phyloP scores from a whole-genome alignment of 2,329 filamentous ascomycete genomes.

The Aspergillus niger region DNA sequence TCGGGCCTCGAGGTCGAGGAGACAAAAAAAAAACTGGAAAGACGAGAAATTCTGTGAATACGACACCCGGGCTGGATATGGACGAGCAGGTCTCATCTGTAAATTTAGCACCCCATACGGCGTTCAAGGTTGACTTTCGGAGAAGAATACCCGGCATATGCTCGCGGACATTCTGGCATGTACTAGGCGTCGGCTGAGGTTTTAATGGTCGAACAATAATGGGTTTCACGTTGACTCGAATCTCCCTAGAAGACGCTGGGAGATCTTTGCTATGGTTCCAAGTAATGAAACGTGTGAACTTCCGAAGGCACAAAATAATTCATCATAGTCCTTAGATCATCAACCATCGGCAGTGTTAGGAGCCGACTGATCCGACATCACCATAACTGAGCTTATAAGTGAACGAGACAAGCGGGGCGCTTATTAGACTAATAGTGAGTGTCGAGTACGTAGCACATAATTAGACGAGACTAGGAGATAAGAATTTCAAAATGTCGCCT shows the following conservation, averaged over 20 bases:
- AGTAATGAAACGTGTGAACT: no score
- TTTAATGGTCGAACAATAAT: neutral
- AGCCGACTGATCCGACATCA: neutral
- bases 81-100: constrained; percentile 18
- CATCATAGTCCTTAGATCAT: neutral
- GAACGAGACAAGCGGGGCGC: neutral
- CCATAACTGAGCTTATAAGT: neutral
- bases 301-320: no score
- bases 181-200: neutral
- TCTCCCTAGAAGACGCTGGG: no score
- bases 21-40: neutral
- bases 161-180: neutral
- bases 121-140: constrained; percentile 2
- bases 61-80: neutral
- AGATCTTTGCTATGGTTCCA: no score
- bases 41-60: neutral
- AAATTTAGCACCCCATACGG: neutral
- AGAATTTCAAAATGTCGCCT: neutral
- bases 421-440: neutral
- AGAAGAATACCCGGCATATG: constrained; percentile 12
- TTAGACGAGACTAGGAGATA: neutral
- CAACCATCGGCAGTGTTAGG: neutral
- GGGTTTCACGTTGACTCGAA: no score
- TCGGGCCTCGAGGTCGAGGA: neutral
- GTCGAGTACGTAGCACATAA: neutral